Conservation (phyloP, 345 rosid genomes). For the Populus deltoides region DNA sequence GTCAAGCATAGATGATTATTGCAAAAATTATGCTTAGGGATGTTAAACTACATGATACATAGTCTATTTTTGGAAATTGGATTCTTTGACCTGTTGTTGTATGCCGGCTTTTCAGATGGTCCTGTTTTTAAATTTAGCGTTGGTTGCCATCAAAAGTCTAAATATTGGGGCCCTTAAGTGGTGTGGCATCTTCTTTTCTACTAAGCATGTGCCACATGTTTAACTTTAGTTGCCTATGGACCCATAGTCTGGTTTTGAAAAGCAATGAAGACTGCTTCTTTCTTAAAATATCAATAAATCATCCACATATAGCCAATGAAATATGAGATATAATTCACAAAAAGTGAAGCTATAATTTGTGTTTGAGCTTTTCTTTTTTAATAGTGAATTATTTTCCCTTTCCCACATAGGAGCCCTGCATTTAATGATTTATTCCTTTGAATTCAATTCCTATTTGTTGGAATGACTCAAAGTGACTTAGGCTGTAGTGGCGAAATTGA, state of each 20-base stretch:
- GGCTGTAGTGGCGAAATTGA: not conserved
- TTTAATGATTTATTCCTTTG: conserved; percentile 3
- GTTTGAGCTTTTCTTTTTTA: conserved; percentile 3
- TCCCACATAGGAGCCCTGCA: not conserved
- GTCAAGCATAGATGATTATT: no score
- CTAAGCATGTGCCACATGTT: not conserved
- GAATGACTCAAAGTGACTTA: conserved; percentile 6
- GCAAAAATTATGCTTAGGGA: no score
- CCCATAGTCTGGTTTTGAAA: not conserved
- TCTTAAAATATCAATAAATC: not conserved
- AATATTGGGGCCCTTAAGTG: no score
- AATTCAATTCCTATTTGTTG: conserved; percentile 10
- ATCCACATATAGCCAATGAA: not conserved
- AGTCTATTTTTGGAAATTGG: no score
- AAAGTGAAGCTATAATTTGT: not conserved
- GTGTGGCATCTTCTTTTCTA: no score
- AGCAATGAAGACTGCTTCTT: not conserved
- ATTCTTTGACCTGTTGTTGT: no score
- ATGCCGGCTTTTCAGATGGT: no score
- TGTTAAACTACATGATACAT: no score
- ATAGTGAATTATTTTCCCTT: not conserved
- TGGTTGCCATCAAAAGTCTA: no score
- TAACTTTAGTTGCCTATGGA: conserved; percentile 16
- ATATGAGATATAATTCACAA: not conserved
- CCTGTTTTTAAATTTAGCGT: no score